A percentile compares a stretch with the other conserved stretches of the same genome.
Evolutionary conservation across 805 yeast genomes (phyloP).

Genomic region (Candida jianshihensis): DNA sequence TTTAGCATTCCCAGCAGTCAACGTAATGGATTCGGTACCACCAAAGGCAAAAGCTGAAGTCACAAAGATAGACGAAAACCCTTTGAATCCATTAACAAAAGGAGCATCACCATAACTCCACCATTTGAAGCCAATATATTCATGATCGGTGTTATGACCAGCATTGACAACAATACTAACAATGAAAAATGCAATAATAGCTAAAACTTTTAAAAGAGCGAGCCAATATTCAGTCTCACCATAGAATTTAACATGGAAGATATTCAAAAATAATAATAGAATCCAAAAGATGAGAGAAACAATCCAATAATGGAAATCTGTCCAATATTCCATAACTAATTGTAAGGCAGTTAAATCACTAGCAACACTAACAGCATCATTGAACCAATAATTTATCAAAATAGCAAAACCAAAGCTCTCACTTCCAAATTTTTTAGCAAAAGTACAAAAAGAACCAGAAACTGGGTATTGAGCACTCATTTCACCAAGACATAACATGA

Average conservation of each 20-base stretch:
- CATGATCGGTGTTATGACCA: conserved; percentile 36
- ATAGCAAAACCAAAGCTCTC: conserved; percentile 45
- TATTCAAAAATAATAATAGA: conserved; percentile 39
- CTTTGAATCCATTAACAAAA: conserved; percentile 42
- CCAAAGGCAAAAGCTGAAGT: conserved; percentile 54
- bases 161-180: conserved; percentile 41
- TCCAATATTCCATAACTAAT: conserved; percentile 52
- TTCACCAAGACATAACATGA: conserved; percentile 55
- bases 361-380: conserved; percentile 40
- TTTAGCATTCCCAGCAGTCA: conserved; percentile 50
- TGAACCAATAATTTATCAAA: conserved; percentile 27
- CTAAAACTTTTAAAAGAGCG: conserved; percentile 56
- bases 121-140: conserved; percentile 43
- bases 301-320: conserved; percentile 38
- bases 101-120: conserved; percentile 52
- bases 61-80: conserved; percentile 42
- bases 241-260: conserved; percentile 45
- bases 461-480: conserved; percentile 49
- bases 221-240: conserved; percentile 62
- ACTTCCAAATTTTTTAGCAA: conserved; percentile 38
- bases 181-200: conserved; percentile 50
- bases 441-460: conserved; percentile 55
- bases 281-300: conserved; percentile 49
- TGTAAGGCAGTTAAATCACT: conserved; percentile 50
- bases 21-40: conserved; percentile 50